Evolutionary conservation across 441 rosid species (phyloP).

Genomic region (Corymbia calophylla): DNA sequence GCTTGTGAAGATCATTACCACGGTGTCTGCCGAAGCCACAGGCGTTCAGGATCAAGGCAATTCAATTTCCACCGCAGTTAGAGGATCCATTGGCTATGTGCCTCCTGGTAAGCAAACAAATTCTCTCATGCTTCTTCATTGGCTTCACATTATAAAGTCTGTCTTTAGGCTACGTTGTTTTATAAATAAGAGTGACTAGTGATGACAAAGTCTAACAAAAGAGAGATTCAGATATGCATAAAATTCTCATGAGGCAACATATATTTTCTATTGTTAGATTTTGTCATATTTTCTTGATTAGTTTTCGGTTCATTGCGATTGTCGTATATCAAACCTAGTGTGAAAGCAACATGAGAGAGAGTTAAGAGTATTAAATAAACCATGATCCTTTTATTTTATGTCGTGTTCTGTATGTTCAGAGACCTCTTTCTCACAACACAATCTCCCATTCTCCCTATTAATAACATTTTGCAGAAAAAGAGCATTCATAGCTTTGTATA

Average conservation of each 20-base stretch:
- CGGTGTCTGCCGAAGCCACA: fast-evolving
- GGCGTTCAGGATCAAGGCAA: fast-evolving
- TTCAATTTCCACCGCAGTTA: not conserved
- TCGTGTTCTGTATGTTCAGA: too few species aligned
- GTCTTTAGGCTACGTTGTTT: too few species aligned
- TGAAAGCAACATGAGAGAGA: not conserved
- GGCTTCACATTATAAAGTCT: too few species aligned
- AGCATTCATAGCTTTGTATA: not conserved
- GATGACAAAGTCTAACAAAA: too few species aligned
- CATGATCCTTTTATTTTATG: not conserved
- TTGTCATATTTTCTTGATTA: too few species aligned
- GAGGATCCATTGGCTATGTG: not conserved
- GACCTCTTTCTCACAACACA: not conserved
- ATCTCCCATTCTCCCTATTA: not conserved
- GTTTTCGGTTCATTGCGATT: not conserved
- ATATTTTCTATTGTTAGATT: too few species aligned
- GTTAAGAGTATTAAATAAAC: not conserved
- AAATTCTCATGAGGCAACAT: too few species aligned
- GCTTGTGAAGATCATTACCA: not conserved
- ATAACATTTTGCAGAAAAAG: too few species aligned
- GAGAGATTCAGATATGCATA: too few species aligned
- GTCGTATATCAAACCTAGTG: too few species aligned
- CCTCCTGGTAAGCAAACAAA: not conserved
- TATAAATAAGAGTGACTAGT: too few species aligned
- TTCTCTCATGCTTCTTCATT: too few species aligned